A percentile compares a stretch with the other conserved stretches of the same genome.
These are phyloP conservation scores for Fomitopsis pulvina DNA, from an alignment of 768 basidiomycete genomes.

Conservation along the genomic window DNA sequence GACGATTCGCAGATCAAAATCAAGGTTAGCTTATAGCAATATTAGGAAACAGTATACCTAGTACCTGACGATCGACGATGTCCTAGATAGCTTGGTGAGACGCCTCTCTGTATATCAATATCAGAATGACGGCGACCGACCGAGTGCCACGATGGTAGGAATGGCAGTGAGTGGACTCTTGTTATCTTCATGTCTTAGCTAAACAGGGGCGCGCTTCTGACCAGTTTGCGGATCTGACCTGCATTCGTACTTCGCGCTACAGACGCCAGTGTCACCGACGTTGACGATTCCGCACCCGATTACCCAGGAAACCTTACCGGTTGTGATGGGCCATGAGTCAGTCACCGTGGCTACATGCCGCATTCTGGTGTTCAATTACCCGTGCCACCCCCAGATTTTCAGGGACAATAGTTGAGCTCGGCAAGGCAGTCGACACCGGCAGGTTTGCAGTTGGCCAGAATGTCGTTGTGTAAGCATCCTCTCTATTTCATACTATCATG, in stretches of 20 bases:
- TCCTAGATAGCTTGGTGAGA: slow-evolving; percentile 12
- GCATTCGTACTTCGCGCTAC: slow-evolving; percentile 31
- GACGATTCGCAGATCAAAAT: slow-evolving; percentile 36
- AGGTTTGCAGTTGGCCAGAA: slow-evolving; percentile 12
- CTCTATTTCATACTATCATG: background rate
- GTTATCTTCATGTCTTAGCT: background rate
- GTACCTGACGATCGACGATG: background rate
- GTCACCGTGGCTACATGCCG: background rate
- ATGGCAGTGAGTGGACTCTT: slow-evolving; percentile 9
- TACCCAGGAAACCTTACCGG: slow-evolving; percentile 34
- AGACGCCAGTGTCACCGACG: slow-evolving; percentile 25
- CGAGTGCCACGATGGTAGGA: slow-evolving; percentile 2
- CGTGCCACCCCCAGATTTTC: slow-evolving; percentile 10
- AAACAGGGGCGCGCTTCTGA: background rate
- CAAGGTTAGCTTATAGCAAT: slow-evolving; percentile 33
- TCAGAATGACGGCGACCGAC: background rate
- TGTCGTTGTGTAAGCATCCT: slow-evolving; percentile 12
- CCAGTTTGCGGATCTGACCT: slow-evolving; percentile 43
- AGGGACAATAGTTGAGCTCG: slow-evolving; percentile 16
- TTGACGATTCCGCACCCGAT: slow-evolving; percentile 27
- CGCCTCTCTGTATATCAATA: background rate
- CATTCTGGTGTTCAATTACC: background rate
- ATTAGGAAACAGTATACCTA: background rate
- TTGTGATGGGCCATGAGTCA: slow-evolving; percentile 43
- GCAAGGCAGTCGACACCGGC: slow-evolving; percentile 8